A percentile compares a stretch with the other conserved stretches of the same genome.
Evolutionary conservation across 1,284 basidiomycete genomes (phyloP).

Genomic region (Exobasidium rhododendri): DNA sequence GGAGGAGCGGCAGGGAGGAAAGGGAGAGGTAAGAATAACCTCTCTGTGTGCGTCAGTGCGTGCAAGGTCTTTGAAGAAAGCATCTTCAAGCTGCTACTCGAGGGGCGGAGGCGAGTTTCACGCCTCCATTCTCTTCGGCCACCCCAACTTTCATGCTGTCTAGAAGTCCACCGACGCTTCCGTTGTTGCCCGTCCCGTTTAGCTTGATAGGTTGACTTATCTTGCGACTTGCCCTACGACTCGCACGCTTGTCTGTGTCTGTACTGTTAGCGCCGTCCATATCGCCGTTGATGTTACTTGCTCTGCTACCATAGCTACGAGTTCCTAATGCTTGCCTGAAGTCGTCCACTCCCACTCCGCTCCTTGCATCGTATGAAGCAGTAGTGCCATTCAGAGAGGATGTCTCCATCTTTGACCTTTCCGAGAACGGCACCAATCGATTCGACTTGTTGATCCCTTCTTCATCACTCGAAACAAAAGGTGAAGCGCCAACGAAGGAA

Average conservation of each 20-base stretch:
- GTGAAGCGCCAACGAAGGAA: constrained; percentile 12
- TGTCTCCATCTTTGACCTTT: background rate
- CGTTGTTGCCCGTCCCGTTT: background rate
- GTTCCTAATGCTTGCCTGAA: constrained; percentile 27
- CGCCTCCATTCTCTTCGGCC: constrained; percentile 1
- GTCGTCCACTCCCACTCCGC: constrained; percentile 29
- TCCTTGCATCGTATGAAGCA: background rate
- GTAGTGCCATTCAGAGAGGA: background rate
- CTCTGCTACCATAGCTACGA: constrained; percentile 19
- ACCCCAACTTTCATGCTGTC: constrained; percentile 13
- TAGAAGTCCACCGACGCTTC: constrained; percentile 10
- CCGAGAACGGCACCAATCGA: background rate
- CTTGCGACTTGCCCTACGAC: constrained; percentile 13
- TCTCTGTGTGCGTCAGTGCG: no score
- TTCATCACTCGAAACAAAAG: constrained; percentile 14
- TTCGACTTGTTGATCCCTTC: constrained; percentile 8
- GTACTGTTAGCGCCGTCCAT: background rate
- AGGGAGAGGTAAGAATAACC: no score
- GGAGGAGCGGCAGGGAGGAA: no score
- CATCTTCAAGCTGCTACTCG: no score
- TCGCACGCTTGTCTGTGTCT: constrained; percentile 9
- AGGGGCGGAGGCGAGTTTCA: background rate
- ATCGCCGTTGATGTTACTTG: background rate
- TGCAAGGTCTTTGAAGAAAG: no score
- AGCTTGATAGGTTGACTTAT: constrained; percentile 7